Percentiles rank a stretch among this genome's conserved stretches.
Conservation (phyloP, 345 rosid species). For the Populus simonii region DNA sequence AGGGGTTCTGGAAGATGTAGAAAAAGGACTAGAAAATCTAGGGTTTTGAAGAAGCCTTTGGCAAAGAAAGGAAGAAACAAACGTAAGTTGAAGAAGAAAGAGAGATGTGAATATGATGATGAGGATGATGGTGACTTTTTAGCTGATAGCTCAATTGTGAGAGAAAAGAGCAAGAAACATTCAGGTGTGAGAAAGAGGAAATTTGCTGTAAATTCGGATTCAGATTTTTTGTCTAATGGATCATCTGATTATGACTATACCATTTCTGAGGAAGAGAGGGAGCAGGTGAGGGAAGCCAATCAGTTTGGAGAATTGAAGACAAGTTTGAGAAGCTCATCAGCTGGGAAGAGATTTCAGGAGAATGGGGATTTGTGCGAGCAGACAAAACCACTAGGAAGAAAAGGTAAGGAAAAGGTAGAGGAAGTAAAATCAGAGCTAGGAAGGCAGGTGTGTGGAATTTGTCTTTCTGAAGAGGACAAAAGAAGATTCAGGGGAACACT, state of each 20-base stretch:
- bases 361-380: constrained; percentile 36
- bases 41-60: constrained; percentile 35
- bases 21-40: constrained; percentile 45
- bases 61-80: constrained; percentile 44
- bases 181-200: constrained; percentile 42
- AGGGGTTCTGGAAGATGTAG: constrained; percentile 32
- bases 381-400: constrained; percentile 43
- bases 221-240: constrained; percentile 56
- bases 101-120: constrained; percentile 37
- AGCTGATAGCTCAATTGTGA: constrained; percentile 29
- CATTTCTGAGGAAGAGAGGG: constrained; percentile 94
- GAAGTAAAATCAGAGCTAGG: constrained; percentile 43
- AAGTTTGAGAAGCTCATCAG: constrained; percentile 50
- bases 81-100: constrained; percentile 43
- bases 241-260: constrained; percentile 77
- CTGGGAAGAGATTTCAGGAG: constrained; percentile 42
- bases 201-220: constrained; percentile 54
- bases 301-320: constrained; percentile 36
- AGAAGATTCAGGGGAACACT: constrained; percentile 77
- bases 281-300: constrained; percentile 75
- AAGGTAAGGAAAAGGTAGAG: constrained; percentile 80
- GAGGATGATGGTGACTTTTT: constrained; percentile 50
- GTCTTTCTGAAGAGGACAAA: constrained; percentile 89
- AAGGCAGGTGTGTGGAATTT: constrained; percentile 84
- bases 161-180: constrained; percentile 42